Base-by-base conservation (phyloP, 1,284 basidiomycete species). In the Fistulina hepatica region DNA sequence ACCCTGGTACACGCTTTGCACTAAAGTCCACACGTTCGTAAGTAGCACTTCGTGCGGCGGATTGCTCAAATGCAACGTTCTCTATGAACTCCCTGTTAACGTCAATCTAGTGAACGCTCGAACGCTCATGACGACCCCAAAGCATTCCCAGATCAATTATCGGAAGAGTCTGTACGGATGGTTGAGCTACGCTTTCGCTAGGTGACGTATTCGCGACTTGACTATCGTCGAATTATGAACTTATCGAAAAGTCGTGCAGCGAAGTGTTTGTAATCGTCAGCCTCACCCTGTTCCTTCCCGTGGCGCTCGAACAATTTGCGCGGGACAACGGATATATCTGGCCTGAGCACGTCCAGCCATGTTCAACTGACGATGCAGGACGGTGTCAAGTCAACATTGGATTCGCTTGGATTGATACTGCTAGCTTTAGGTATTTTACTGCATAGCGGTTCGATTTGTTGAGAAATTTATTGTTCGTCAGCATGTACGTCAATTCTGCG, bases 221-320 rank as follows among this genome's bases (percentile, higher is more conserved):
- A n/a, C 7, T 1, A 15, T 34, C 9, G 22, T 25, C 41, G 15
- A 8, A 28, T 30, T 28, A 12, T 7, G 7, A 15, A 13, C 11
- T 20, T n/a, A 32, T 26, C 42, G 3, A 42, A 39, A 40, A 8
- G 33, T 34, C 37, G 23, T 34, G 22, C 44, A 85, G 82, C 54
- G 83, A 86, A 55, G 83, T 83, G 3, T 88, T 86, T 48, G 82
- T 82, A 13, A 75, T 86, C 23, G 82, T 84, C 5, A 83, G 79
- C 0, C 57, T 86, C 53, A 83, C 80, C 0, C 63, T 86, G n/a
- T 86, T 86, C 49, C 64, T 85, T 2, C 83, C 84, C 1, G 82
- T 88, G 46, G 83, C 80, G 48, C 61, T 88, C 7, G 84, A 88
- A 48, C 84, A 88, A 55, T 86, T 85, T 43, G 82, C 83, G 2